phyloP scores from a whole-genome alignment of 495 filamentous ascomycete species.

The Aspergillus indologenus region DNA sequence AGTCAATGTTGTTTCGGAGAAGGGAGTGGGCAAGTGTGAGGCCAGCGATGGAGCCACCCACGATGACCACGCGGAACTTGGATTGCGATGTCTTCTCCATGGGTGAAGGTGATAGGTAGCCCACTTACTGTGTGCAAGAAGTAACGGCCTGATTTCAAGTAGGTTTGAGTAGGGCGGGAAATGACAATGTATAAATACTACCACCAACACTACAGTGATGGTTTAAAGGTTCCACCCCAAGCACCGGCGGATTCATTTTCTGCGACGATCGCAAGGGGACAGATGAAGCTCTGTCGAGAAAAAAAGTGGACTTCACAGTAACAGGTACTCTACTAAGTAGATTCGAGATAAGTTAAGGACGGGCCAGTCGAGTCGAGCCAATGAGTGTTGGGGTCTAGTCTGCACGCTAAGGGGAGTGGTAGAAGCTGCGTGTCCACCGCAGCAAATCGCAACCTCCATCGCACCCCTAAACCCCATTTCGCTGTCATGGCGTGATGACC shows the following conservation, averaged over 20 bases:
- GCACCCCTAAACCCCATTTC: not conserved
- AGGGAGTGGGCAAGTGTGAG: constrained; percentile 48
- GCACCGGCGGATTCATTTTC: too few relatives aligned
- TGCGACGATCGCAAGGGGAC: not conserved
- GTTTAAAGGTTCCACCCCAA: too few relatives aligned
- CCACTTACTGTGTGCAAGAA: not conserved
- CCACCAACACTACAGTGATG: not conserved
- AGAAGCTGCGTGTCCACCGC: too few relatives aligned
- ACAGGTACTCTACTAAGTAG: too few relatives aligned
- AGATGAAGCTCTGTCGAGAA: not conserved
- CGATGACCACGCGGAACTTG: constrained; percentile 47
- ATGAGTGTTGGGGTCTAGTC: not conserved
- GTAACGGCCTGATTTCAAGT: not conserved
- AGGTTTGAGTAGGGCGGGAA: not conserved
- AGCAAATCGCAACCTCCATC: too few relatives aligned
- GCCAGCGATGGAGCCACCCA: constrained; percentile 49
- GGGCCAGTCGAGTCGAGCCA: not conserved
- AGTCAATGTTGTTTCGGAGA: constrained; percentile 43
- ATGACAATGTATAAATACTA: not conserved
- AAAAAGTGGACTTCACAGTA: not conserved
- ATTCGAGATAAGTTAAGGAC: too few relatives aligned
- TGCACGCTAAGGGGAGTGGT: too few relatives aligned
- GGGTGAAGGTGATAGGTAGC: not conserved
- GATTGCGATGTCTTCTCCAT: not conserved
- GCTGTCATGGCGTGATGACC: not conserved